phyloP scores from a whole-genome alignment of 2,329 filamentous ascomycete species.

The Microcyclosporella mali region DNA sequence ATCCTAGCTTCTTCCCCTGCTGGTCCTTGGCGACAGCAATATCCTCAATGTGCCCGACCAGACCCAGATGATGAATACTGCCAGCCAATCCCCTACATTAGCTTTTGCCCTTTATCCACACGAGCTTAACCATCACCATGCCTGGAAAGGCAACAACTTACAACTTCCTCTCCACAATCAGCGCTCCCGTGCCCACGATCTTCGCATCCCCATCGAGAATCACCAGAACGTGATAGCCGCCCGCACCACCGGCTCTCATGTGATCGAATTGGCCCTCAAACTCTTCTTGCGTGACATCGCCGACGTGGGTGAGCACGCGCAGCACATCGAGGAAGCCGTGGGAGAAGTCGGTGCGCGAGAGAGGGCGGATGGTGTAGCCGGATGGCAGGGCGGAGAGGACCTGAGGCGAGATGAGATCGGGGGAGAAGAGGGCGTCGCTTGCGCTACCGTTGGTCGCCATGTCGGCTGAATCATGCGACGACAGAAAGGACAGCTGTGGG shows the following conservation, averaged over 20 bases:
- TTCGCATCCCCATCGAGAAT: conserved; percentile 65
- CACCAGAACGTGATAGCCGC: conserved; percentile 79
- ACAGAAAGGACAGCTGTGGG: too few species aligned
- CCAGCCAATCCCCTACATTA: not conserved
- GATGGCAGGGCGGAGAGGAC: conserved; percentile 68
- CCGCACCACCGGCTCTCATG: conserved; percentile 56
- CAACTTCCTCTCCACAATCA: conserved; percentile 94
- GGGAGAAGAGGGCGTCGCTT: conserved; percentile 60
- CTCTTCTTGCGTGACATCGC: conserved; percentile 68
- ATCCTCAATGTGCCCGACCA: conserved; percentile 94
- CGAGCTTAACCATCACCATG: not conserved
- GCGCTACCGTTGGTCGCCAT: conserved; percentile 4
- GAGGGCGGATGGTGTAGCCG: conserved; percentile 75
- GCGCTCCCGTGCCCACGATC: conserved; percentile 83
- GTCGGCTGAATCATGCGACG: too few species aligned
- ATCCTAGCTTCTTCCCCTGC: conserved; percentile 92
- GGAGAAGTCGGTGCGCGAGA: conserved; percentile 70
- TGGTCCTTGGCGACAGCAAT: conserved; percentile 93
- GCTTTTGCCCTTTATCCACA: not conserved
- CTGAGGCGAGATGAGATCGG: conserved; percentile 67
- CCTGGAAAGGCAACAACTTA: conserved; percentile 39
- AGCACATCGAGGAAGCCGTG: conserved; percentile 86
- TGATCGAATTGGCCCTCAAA: conserved; percentile 78
- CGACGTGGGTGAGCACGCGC: conserved; percentile 85
- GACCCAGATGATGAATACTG: conserved; percentile 67